Base-by-base conservation (phyloP, 345 rosid genomes). In the Populus deltoides region DNA sequence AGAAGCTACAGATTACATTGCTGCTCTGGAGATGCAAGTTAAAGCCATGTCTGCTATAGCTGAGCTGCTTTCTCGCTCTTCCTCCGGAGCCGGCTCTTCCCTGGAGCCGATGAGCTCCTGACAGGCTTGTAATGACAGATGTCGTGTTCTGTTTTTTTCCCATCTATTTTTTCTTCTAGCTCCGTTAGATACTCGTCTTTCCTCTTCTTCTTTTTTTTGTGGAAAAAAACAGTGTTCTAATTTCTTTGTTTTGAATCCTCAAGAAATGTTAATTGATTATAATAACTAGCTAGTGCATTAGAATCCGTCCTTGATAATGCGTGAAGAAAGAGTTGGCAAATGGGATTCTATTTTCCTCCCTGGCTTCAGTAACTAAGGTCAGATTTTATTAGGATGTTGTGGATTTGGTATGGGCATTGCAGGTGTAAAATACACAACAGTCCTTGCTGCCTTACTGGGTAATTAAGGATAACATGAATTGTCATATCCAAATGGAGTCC, bases 21-120 rank as follows among this genome's bases (percentile, higher is more conserved):
- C 95, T 16, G 99, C 99, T 4, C 85, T 94, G 78, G 95, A 97
- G 97, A 97, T 97, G 99, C 98, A 97, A 82, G 89, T 97, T 66
- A 86, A 96, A 70, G 90, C 97, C 81, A 91, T 97, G 99, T 86
- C 81, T n/a, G 92, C 92, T 35, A 81, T 97, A 29, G 91, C 92
- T 45, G 86, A 90, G 77, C 86, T 90, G 1, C 83, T 92, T 71
- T 88, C 92, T 47, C 86, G 84, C 15, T 66, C 77, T 7, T 77
- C 81, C 80, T 66, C 87, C 43, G 75, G 70, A 35, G 72, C 85
- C 69, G 78, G 79, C 82, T 77, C 90, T 7, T 69, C 75, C 79
- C 78, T 87, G 4, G 24, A 57, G 51, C 82, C 79, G 69, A 59
- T 71, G 76, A 79, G 83, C 74, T 85, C 43, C 29, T 31, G 17